Evolutionary conservation across 2,329 filamentous ascomycete genomes (phyloP).

Genomic region (Waltergamsia citrina): DNA sequence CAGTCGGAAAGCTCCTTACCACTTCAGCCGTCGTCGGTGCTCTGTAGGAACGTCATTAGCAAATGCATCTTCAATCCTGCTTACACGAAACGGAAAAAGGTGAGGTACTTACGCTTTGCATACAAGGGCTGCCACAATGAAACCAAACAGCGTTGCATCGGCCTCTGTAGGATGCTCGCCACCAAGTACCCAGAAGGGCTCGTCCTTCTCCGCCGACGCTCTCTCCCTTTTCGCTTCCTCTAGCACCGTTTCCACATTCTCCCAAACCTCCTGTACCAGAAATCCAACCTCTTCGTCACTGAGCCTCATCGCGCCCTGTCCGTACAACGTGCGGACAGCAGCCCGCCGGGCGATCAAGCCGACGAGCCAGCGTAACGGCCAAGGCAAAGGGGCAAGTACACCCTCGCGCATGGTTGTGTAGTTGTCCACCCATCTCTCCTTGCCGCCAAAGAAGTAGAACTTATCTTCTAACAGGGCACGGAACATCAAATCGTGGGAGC

Average conservation of each 20-base stretch:
- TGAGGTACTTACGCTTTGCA: slow-evolving; percentile 40
- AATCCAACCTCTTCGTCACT: slow-evolving; percentile 34
- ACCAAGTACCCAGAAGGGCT: slow-evolving; percentile 49
- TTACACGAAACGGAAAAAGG: too few relatives aligned
- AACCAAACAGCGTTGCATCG: slow-evolving; percentile 48
- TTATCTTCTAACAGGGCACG: slow-evolving; percentile 50
- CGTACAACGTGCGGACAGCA: slow-evolving; percentile 33
- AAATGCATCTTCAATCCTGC: neutral
- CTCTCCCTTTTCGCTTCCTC: slow-evolving; percentile 22
- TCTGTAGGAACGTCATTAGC: slow-evolving; percentile 15
- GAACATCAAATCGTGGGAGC: slow-evolving; percentile 39
- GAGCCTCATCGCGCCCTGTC: slow-evolving; percentile 46
- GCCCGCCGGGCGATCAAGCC: slow-evolving; percentile 38
- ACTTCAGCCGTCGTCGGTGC: slow-evolving; percentile 34
- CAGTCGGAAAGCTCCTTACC: slow-evolving; percentile 32
- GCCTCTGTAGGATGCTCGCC: slow-evolving; percentile 43
- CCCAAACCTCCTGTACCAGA: slow-evolving; percentile 43
- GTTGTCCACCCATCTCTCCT: slow-evolving; percentile 50
- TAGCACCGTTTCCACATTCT: slow-evolving; percentile 34
- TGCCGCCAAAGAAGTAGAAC: slow-evolving; percentile 44
- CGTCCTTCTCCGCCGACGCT: slow-evolving; percentile 5
- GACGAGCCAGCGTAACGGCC: slow-evolving; percentile 38
- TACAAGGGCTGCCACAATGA: slow-evolving; percentile 41
- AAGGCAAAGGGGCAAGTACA: slow-evolving; percentile 37
- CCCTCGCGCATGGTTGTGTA: slow-evolving; percentile 48